These are phyloP conservation scores for Elsinoe fawcettii DNA, from an alignment of 2,329 filamentous ascomycete species.

Conservation along the genomic window DNA sequence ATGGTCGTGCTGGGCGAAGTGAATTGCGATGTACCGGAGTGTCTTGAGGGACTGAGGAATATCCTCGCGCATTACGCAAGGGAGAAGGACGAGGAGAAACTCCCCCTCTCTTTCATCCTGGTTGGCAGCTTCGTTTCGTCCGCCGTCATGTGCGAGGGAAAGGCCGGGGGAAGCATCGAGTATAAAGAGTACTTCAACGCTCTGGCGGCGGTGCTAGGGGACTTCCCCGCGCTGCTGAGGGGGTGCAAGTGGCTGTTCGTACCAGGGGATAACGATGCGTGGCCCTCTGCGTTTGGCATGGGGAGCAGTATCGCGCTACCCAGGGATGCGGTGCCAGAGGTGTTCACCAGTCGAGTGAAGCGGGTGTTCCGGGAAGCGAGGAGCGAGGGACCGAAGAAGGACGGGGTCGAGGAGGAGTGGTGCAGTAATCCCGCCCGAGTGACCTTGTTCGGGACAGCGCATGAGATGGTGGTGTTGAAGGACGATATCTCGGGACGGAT, in stretches of 20 bases:
- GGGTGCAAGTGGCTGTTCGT: constrained; percentile 83
- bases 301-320: constrained; percentile 66
- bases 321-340: constrained; percentile 64
- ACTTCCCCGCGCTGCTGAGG: constrained; percentile 74
- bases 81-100: constrained; percentile 52
- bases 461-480: constrained; percentile 79
- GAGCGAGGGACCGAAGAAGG: constrained; percentile 48
- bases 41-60: constrained; percentile 70
- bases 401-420: constrained; percentile 63
- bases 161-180: constrained; percentile 75
- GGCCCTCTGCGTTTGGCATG: constrained; percentile 76
- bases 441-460: constrained; percentile 75
- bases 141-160: constrained; percentile 55
- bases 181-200: constrained; percentile 96
- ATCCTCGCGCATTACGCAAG: constrained; percentile 67
- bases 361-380: constrained; percentile 74
- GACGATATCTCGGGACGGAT: constrained; percentile 80
- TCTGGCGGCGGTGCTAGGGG: constrained; percentile 70
- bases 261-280: constrained; percentile 95
- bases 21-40: constrained; percentile 76
- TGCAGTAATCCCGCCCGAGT: constrained; percentile 79
- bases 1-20: constrained; percentile 78
- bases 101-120: constrained; percentile 70
- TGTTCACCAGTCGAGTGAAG: constrained; percentile 83
- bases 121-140: constrained; percentile 71